These are phyloP conservation scores for Diaporthe ilicicola DNA, from an alignment of 2,329 filamentous ascomycete species.

Conservation along the genomic window DNA sequence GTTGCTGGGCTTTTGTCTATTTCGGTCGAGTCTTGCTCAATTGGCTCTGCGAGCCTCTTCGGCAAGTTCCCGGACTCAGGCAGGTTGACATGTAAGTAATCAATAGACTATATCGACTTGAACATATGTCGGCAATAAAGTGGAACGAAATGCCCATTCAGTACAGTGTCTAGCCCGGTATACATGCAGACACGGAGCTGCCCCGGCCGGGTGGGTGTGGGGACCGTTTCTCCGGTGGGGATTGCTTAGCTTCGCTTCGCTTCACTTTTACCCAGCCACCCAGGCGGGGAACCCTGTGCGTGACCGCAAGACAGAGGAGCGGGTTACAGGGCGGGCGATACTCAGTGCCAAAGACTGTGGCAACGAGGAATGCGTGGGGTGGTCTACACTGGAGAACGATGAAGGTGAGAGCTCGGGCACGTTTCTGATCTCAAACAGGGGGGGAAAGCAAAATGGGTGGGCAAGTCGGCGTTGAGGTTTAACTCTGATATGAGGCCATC, in stretches of 20 bases:
- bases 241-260: background rate
- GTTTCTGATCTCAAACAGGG: conserved; percentile 26
- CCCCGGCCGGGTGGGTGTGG: conserved; percentile 22
- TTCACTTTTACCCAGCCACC: conserved; percentile 1
- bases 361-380: background rate
- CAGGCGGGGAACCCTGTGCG: background rate
- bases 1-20: background rate
- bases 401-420: conserved; percentile 3
- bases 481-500: conserved; percentile 13
- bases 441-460: background rate
- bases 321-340: background rate
- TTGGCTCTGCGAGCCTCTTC: background rate
- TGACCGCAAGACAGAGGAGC: background rate
- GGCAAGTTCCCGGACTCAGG: conserved; percentile 2
- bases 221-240: conserved; percentile 6
- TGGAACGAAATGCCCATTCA: conserved; percentile 7
- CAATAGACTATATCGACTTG: conserved; percentile 21
- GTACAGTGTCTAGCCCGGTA: background rate
- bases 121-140: background rate
- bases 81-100: conserved; percentile 7
- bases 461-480: conserved; percentile 15
- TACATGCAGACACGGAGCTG: conserved; percentile 6
- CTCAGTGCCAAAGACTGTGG: background rate
- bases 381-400: background rate
- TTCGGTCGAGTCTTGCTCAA: background rate